Conservation (phyloP, 192 early-diverging fungal genomes). For the Podila verticillata region DNA sequence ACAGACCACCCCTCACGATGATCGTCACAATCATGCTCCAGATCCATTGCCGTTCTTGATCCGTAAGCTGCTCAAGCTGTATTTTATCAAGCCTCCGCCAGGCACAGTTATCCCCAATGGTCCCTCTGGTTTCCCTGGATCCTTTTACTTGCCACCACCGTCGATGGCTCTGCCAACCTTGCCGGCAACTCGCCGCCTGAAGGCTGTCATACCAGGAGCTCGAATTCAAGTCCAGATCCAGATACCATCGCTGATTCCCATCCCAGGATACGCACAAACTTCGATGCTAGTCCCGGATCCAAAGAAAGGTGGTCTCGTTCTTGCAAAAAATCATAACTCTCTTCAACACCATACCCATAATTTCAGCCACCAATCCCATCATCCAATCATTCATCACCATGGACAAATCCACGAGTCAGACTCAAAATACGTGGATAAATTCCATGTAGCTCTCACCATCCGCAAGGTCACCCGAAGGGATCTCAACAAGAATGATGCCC, state of each 20-base stretch:
- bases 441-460: slow-evolving; percentile 39
- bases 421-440: slow-evolving; percentile 20
- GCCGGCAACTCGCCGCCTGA: slow-evolving; percentile 36
- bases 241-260: slow-evolving; percentile 34
- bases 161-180: slow-evolving; percentile 26
- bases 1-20: neutral
- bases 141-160: slow-evolving; percentile 27
- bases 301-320: slow-evolving; percentile 33
- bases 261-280: slow-evolving; percentile 41
- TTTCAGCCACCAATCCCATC: neutral
- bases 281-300: slow-evolving; percentile 33
- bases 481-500: slow-evolving; percentile 8
- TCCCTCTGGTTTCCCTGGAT: neutral
- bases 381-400: no score
- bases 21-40: neutral
- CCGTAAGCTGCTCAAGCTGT: slow-evolving; percentile 42
- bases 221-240: slow-evolving; percentile 48
- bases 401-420: neutral
- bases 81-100: slow-evolving; percentile 41
- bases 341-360: neutral
- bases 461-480: slow-evolving; percentile 37
- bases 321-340: neutral
- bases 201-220: slow-evolving; percentile 43
- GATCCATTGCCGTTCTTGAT: slow-evolving; percentile 31
- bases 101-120: neutral